Evolutionary conservation across 306 rosid species (phyloP).

Genomic region (Sesbania bispinosa): DNA sequence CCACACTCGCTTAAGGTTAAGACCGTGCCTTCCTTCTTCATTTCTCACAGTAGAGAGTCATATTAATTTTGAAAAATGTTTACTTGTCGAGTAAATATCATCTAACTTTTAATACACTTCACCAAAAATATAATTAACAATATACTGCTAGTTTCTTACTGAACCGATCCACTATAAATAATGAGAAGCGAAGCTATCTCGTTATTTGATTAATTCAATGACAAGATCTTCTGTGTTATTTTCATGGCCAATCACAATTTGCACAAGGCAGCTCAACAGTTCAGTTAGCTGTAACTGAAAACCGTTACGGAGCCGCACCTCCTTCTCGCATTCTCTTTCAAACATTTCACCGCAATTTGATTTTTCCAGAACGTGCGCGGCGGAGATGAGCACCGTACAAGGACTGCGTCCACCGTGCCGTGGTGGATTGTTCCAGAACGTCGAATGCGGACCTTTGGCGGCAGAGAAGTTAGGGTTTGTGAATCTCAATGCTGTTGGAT

Average conservation of each 20-base stretch:
- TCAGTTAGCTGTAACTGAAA: conserved; percentile 22
- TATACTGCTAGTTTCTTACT: no score
- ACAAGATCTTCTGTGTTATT: no score
- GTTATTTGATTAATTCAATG: no score
- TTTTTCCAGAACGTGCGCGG: background rate
- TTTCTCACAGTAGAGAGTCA: no score
- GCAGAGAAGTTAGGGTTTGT: conserved; percentile 31
- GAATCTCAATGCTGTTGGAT: conserved; percentile 44
- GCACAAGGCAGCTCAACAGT: no score
- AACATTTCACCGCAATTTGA: background rate
- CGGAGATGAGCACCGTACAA: conserved; percentile 36
- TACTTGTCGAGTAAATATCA: background rate
- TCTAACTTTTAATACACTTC: background rate
- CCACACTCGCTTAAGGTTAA: background rate
- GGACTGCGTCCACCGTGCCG: conserved; percentile 6
- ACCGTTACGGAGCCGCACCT: conserved; percentile 12
- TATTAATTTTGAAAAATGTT: background rate
- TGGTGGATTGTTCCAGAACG: conserved; percentile 17
- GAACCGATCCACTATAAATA: no score
- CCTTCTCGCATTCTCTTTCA: background rate
- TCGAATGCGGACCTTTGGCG: conserved; percentile 29
- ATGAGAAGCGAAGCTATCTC: no score
- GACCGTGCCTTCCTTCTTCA: no score
- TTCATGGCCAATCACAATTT: no score
- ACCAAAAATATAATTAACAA: no score